These are phyloP conservation scores for Leishmania guyanensis DNA, from an alignment of 208 protist species.

Conservation along the genomic window DNA sequence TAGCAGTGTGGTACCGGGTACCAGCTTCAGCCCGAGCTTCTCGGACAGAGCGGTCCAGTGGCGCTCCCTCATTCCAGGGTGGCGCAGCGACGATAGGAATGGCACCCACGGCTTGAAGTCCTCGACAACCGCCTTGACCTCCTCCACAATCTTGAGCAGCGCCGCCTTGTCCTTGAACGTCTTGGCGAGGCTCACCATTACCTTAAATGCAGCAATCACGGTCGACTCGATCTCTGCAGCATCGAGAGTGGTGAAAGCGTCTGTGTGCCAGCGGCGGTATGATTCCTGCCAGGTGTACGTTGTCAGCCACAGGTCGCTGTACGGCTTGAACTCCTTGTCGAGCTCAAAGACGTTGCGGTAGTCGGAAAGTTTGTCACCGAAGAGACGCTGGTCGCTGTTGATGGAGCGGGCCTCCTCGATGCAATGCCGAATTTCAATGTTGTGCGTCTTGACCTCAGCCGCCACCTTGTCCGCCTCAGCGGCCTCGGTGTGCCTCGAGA, in stretches of 20 bases:
- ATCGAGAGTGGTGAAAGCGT: constrained; percentile 93
- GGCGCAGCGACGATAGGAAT: constrained; percentile 93
- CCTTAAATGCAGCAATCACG: constrained; percentile 80
- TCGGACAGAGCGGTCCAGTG: constrained; percentile 94
- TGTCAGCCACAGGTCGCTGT: constrained; percentile 95
- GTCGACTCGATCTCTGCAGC: constrained; percentile 93
- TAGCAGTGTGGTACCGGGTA: constrained; percentile 88
- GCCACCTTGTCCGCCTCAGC: constrained; percentile 92
- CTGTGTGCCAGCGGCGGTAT: constrained; percentile 93
- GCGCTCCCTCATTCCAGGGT: constrained; percentile 96
- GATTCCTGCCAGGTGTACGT: constrained; percentile 94
- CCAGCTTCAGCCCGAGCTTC: constrained; percentile 89
- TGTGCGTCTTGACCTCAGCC: constrained; percentile 93
- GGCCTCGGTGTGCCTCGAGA: constrained; percentile 94
- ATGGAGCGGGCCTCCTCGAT: constrained; percentile 92
- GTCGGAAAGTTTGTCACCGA: constrained; percentile 94
- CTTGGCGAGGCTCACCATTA: constrained; percentile 90
- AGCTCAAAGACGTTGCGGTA: constrained; percentile 95
- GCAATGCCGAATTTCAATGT: constrained; percentile 93
- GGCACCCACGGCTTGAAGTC: constrained; percentile 96
- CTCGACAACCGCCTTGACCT: constrained; percentile 89
- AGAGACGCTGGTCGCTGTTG: constrained; percentile 95
- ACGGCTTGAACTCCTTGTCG: constrained; percentile 97
- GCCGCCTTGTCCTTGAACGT: constrained; percentile 94
- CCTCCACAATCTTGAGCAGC: constrained; percentile 90